Evolutionary conservation across 495 filamentous ascomycete species (phyloP), one percentile per base, ranked within the genome.

Genomic region (Aspergillus coremiiformis): DNA sequence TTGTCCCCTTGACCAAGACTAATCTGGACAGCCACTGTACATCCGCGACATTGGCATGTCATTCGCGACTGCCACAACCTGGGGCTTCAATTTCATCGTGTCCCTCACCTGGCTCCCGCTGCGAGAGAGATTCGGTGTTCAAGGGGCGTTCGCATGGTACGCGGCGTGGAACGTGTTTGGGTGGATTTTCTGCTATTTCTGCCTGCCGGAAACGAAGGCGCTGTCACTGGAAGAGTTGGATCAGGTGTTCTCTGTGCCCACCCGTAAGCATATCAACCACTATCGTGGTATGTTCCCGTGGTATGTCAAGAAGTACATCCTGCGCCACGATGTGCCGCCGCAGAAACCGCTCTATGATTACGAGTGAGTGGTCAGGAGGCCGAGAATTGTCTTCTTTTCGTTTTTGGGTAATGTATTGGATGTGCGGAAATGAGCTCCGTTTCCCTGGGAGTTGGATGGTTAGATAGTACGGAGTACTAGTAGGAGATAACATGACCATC

Each of bases 1-100:
- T 19, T 51, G 41, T 30, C 3, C 14, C 4, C 8, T 4, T 10
- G 10, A 27, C 39, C n/a, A 48, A 39, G 10, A 17, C 21, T 44
- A 5, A 47, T 3, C 0, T 42, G 12, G 10, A 11, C 88, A 85
- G 61, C 88, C 88, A 1, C 66, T 91, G 1, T 85, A 87, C 55
- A 77, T 88, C n/a, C 81, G 87, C 26, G 80, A 84, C 50, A 63
- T 83, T 39, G 82, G 81, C 14, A 85, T 85, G 82, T 70, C 73
- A 0, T 76, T 78, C 54, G 71, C 66, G 43, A 72, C 66, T 12
- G 69, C 61, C n/a, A 78, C 67, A 44, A 63, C 59, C 5, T 69
- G 66, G 66, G 55, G 62, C n/a, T 85, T 86, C 65, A 86, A 86
- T 50, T 79, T 80, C 55, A 62, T 88, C 0, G 66, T 89, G 1